A percentile compares a stretch with the other conserved stretches of the same genome.
These are phyloP conservation scores for Hypholoma fasciculare DNA, from an alignment of 768 basidiomycete genomes.

Conservation along the genomic window DNA sequence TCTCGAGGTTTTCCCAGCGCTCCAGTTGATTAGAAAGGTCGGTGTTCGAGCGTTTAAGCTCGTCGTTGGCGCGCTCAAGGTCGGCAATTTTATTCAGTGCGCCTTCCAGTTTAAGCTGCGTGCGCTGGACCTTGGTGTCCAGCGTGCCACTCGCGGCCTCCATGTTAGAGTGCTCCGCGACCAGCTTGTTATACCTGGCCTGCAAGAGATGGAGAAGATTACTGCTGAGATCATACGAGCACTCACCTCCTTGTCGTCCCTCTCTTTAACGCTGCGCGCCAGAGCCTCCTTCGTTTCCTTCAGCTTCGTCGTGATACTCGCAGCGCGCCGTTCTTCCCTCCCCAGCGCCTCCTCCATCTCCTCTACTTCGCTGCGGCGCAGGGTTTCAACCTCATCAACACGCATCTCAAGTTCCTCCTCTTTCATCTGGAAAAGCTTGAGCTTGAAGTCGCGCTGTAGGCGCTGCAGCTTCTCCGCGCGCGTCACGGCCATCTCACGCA, in stretches of 20 bases:
- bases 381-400: constrained; percentile 52
- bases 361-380: constrained; percentile 37
- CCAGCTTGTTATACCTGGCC: constrained; percentile 40
- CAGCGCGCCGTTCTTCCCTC: constrained; percentile 37
- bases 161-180: constrained; percentile 50
- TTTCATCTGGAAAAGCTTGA: constrained; percentile 65
- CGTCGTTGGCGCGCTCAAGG: constrained; percentile 56
- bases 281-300: constrained; percentile 41
- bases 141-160: constrained; percentile 46
- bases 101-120: constrained; percentile 58
- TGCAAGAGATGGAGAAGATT: constrained; percentile 16
- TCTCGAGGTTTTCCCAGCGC: constrained; percentile 70
- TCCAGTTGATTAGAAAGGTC: constrained; percentile 65
- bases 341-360: constrained; percentile 41
- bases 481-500: constrained; percentile 53
- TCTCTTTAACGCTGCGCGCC: constrained; percentile 39
- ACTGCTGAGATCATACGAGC: background rate
- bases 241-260: constrained; percentile 46
- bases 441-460: constrained; percentile 64
- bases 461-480: constrained; percentile 59
- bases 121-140: constrained; percentile 55
- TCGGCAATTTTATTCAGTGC: constrained; percentile 52
- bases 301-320: constrained; percentile 34
- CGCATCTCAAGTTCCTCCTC: constrained; percentile 61
- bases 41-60: constrained; percentile 53